phyloP scores from a whole-genome alignment of 768 basidiomycete genomes.

The Xerocomellus dryophilus region DNA sequence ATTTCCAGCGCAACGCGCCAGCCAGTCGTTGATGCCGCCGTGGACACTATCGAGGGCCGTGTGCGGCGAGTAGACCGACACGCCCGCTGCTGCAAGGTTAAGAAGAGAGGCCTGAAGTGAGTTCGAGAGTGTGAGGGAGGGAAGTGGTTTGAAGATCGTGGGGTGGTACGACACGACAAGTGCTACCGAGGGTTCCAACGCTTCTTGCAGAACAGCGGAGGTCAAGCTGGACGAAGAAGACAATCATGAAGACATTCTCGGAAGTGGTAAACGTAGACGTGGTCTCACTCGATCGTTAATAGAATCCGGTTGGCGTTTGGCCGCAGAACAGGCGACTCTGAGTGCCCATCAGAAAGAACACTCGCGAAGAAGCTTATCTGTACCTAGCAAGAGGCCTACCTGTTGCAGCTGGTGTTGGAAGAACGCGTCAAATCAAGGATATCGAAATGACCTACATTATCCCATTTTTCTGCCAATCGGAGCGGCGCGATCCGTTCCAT shows the following conservation, averaged over 20 bases:
- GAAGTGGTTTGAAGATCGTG: slow-evolving; percentile 72
- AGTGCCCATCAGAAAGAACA: slow-evolving; percentile 1
- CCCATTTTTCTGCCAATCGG: slow-evolving; percentile 85
- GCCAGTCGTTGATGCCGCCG: slow-evolving; percentile 90
- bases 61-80: slow-evolving; percentile 87
- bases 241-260: slow-evolving; percentile 21
- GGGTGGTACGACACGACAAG: slow-evolving; percentile 85
- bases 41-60: slow-evolving; percentile 81
- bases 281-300: slow-evolving; percentile 66
- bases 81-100: slow-evolving; percentile 73
- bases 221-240: slow-evolving; percentile 54
- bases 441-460: slow-evolving; percentile 65
- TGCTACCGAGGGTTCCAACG: slow-evolving; percentile 55
- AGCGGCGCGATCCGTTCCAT: slow-evolving; percentile 88
- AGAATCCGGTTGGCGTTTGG: slow-evolving; percentile 49
- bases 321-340: slow-evolving; percentile 55
- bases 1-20: slow-evolving; percentile 54
- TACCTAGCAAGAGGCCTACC: slow-evolving; percentile 77
- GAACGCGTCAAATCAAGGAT: neutral
- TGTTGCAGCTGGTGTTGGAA: slow-evolving; percentile 26
- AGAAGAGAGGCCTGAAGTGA: slow-evolving; percentile 80
- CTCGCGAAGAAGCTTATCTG: slow-evolving; percentile 12
- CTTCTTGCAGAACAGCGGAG: slow-evolving; percentile 65
- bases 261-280: neutral
- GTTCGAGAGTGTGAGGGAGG: slow-evolving; percentile 72